Evolutionary conservation across 2,329 filamentous ascomycete genomes (phyloP).

Genomic region (Dactylellina cionopaga): DNA sequence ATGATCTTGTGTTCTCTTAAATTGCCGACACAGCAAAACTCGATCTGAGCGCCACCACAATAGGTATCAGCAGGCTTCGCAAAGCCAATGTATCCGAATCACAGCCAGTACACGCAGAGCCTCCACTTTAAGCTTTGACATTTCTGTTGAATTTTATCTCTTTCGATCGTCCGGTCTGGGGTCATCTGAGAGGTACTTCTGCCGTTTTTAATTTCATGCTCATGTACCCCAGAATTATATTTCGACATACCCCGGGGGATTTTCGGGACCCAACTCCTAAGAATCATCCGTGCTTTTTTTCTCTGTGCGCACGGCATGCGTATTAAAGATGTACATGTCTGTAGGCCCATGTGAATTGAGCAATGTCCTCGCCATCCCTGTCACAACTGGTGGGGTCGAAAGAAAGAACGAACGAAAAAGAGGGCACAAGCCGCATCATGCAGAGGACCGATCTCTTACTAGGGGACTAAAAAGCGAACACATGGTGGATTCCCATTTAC

Average conservation of each 20-base stretch:
- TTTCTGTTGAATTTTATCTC: too few relatives aligned
- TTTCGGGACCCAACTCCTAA: constrained; percentile 33
- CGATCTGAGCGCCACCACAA: too few relatives aligned
- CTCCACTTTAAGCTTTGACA: too few relatives aligned
- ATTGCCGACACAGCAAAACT: neutral
- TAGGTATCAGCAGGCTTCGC: neutral
- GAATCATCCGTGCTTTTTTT: constrained; percentile 30
- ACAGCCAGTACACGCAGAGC: neutral
- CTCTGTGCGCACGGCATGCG: neutral
- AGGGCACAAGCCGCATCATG: constrained; percentile 41
- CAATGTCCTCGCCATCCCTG: constrained; percentile 3
- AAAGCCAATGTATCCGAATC: neutral
- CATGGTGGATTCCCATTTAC: neutral
- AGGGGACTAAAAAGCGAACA: constrained; percentile 23
- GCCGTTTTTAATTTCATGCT: too few relatives aligned
- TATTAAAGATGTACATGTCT: too few relatives aligned
- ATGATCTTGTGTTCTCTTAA: neutral
- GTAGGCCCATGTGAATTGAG: too few relatives aligned
- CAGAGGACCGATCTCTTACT: constrained; percentile 28
- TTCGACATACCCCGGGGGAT: neutral
- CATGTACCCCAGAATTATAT: constrained; percentile 27
- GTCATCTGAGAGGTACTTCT: too few relatives aligned
- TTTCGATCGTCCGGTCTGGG: too few relatives aligned
- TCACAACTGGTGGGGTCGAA: constrained; percentile 2
- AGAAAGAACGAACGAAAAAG: neutral